Percentiles rank a stretch among this genome's conserved stretches.
Evolutionary conservation across 495 filamentous ascomycete genomes (phyloP).

Genomic region (Lophium mytilinum): DNA sequence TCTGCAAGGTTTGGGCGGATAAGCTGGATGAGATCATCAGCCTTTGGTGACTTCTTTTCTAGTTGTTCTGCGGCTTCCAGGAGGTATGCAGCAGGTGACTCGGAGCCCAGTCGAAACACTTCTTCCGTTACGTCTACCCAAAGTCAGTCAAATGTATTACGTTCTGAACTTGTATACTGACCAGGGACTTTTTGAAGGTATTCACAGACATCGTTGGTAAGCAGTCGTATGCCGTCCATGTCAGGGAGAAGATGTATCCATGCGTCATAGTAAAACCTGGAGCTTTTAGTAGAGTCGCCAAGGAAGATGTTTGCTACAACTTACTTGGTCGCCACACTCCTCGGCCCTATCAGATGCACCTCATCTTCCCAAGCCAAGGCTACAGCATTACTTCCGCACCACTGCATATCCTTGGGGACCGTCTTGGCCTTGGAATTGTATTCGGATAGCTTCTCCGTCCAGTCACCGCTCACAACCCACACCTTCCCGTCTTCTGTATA

Average conservation of each 20-base stretch:
- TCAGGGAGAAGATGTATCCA: conserved; percentile 84
- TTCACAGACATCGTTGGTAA: conserved; percentile 89
- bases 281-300: conserved; percentile 9
- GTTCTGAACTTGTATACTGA: conserved; percentile 18
- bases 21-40: conserved; percentile 92
- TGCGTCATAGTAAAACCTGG: conserved; percentile 79
- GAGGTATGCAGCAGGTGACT: conserved; percentile 78
- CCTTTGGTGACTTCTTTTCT: conserved; percentile 90
- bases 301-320: neutral
- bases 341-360: conserved; percentile 86
- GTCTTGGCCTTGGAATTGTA: conserved; percentile 81
- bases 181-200: conserved; percentile 87
- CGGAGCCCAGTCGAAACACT: conserved; percentile 80
- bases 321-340: conserved; percentile 62
- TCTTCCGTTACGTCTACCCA: conserved; percentile 65
- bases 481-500: conserved; percentile 80
- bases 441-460: conserved; percentile 83
- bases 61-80: conserved; percentile 87
- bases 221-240: conserved; percentile 75
- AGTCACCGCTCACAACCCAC: conserved; percentile 91
- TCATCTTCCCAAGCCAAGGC: conserved; percentile 97
- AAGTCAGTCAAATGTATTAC: neutral
- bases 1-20: conserved; percentile 80
- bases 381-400: conserved; percentile 94
- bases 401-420: conserved; percentile 79